Evolutionary conservation across 1,284 basidiomycete genomes (phyloP), one percentile per base, ranked within the genome.

Genomic region (Schizophyllum commune): DNA sequence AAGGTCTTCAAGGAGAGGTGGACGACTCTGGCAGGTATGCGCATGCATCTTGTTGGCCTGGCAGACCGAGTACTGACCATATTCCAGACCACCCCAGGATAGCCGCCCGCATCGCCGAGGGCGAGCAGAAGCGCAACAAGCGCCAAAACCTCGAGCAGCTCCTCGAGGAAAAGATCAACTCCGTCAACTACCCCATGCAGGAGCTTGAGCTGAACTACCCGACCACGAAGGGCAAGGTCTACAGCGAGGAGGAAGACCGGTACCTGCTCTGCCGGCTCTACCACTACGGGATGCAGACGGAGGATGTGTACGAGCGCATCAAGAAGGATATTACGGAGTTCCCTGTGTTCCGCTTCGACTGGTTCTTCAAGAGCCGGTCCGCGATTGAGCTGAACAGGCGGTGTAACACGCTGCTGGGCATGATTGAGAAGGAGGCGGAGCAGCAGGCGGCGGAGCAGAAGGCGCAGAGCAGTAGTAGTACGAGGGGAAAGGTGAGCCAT

Each of bases 321-420:
- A 98, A 98, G 82, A 87, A 89, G 74, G 96, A 99, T 75, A 94
- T 99, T 63, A 89, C 89, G 52, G 93, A 96, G 73, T 96, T 94
- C 75, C 94, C 94, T 0, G 89, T 95, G n/a, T 99, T 99, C 78
- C 80, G 94, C 59, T 97, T 98, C 68, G 95, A 98, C 72, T 98
- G 96, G 96, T 99, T 98, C 79, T 94, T 99, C 82, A 98, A 98
- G 80, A 93, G 90, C 65, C 80, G 97, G 59, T 95, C 92, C 22
- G 89, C 94, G 9, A 88, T 93, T 69, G 97, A 99, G 77, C 78
- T 99, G 63, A 87, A 90, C 67, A 79, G 96, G 67, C 78, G 97
- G 60, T 98, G 95, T 68, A 91, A 90, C 67, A 98, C 96, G 6
- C 73, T 99, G 52, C 71, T 98, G 52, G 82, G 88, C 15, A 91